Percentiles rank a stretch among this genome's conserved stretches.
Evolutionary conservation across 2,329 filamentous ascomycete genomes (phyloP).

Genomic region (Ascochyta pisi): DNA sequence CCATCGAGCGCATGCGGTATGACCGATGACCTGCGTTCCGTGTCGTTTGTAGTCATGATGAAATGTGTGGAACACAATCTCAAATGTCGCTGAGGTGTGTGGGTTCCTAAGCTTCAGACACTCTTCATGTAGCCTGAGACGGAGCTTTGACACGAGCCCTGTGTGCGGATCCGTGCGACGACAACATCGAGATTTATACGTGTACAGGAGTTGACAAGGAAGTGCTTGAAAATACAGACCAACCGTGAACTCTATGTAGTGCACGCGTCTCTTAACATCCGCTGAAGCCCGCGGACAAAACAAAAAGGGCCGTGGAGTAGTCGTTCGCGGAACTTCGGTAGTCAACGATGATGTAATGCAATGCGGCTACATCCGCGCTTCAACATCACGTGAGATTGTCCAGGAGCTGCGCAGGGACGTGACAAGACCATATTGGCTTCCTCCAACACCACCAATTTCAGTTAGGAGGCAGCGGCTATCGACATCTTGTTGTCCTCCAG

Average conservation of each 20-base stretch:
- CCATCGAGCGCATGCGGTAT: conserved; percentile 39
- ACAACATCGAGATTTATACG: conserved; percentile 9
- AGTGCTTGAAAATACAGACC: background rate
- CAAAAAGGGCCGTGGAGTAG: conserved; percentile 6
- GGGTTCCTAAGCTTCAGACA: background rate
- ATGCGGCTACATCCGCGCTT: background rate
- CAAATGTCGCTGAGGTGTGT: background rate
- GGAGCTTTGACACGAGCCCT: conserved; percentile 22
- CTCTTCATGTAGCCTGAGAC: conserved; percentile 15
- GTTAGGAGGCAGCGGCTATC: conserved; percentile 3
- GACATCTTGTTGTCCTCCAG: background rate
- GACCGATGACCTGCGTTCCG: conserved; percentile 21
- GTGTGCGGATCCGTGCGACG: conserved; percentile 17
- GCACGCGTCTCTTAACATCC: conserved; percentile 19
- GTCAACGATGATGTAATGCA: conserved; percentile 14
- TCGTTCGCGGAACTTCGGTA: conserved; percentile 11
- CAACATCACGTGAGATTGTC: conserved; percentile 15
- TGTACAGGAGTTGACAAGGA: background rate
- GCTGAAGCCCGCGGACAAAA: conserved; percentile 15
- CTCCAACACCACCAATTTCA: background rate
- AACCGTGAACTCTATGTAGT: background rate
- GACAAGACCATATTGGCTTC: background rate
- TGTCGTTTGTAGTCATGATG: conserved; percentile 16
- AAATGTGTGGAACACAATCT: background rate
- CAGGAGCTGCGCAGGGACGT: conserved; percentile 1